Percentiles rank a stretch among this genome's conserved stretches.
Evolutionary conservation across 345 rosid genomes (phyloP).

Genomic region (Brassica rapa): DNA sequence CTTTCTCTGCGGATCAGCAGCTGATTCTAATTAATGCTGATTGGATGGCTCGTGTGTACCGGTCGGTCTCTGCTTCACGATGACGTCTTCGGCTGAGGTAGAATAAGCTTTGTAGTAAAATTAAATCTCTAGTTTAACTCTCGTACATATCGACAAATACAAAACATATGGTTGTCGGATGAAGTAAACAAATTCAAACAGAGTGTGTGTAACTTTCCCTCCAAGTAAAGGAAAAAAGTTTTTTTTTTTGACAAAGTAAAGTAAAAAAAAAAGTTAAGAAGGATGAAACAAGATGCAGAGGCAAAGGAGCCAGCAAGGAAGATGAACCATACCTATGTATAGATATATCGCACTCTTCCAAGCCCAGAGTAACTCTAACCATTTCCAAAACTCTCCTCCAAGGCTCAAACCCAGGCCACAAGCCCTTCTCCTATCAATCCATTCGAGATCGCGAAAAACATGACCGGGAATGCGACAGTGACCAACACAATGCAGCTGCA

Average conservation of each 20-base stretch:
- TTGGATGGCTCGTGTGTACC: too few relatives aligned
- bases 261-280: constrained; percentile 30
- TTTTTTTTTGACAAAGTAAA: background rate
- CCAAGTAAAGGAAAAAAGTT: constrained; percentile 3
- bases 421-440: constrained; percentile 49
- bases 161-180: background rate
- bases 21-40: too few relatives aligned
- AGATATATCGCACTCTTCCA: constrained; percentile 97
- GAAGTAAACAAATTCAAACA: background rate
- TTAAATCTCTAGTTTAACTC: background rate
- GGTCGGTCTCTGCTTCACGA: too few relatives aligned
- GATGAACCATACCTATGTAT: constrained; percentile 75
- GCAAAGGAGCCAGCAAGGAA: constrained; percentile 70
- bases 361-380: constrained; percentile 82
- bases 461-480: constrained; percentile 63
- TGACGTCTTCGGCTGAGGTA: too few relatives aligned
- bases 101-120: background rate
- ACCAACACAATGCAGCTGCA: constrained; percentile 52
- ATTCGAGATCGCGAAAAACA: constrained; percentile 52
- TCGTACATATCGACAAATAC: background rate
- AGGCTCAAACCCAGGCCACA: constrained; percentile 36
- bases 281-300: constrained; percentile 60
- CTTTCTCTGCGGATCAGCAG: too few relatives aligned
- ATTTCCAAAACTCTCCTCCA: constrained; percentile 72
- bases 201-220: background rate